Base-by-base conservation (phyloP, 169 alveolate species). In the Perkinsus olseni region DNA sequence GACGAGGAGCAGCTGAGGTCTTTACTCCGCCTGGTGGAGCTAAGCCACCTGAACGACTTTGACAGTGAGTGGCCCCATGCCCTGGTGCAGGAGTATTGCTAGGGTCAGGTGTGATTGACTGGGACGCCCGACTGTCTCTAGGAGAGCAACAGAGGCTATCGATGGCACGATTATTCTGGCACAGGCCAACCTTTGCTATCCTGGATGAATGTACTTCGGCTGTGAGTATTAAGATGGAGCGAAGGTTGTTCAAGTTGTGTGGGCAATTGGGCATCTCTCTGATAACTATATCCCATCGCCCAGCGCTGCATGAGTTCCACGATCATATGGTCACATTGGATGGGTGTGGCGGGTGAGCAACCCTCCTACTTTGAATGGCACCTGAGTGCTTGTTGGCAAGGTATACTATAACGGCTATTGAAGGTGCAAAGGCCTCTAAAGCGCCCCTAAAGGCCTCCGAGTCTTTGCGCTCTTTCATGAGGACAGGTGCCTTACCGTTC, bases 131-230 rank as follows among this genome's bases (percentile, higher is more conserved):
- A 8, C 74, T 91, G 38, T 91, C 92, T 28, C 92, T 91, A 24
- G 92, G 92, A 8, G 51, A 91, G 92, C 39, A n/a, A 34, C 92
- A 91, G 74, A 38, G 74, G 17, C 74, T 91, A 17, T 38, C 92
- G 20, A 91, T 91, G 38, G 92, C 92, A 10, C 28, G 92, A 8
- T 36, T 91, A 21, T 91, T 38, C 74, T 91, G 50, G 38, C 92
- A 91, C 31, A 38, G 92, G 36, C 92, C 92, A 6, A 91, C 39
- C 20, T 38, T 91, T 36, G 92, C 92, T n/a, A 39, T 91, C 50
- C 74, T 91, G 38, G 92, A 91, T 21, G 92, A 91, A 31, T 91
- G 92, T 38, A 91, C 92, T 4, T 38, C 74, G 31, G 92, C 92
- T 0, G 92, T 91, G 36, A 38, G 74, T 10, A 40, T 91, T 38